Conservation (phyloP, 2,329 filamentous ascomycete genomes). For the Fusarium foetens region DNA sequence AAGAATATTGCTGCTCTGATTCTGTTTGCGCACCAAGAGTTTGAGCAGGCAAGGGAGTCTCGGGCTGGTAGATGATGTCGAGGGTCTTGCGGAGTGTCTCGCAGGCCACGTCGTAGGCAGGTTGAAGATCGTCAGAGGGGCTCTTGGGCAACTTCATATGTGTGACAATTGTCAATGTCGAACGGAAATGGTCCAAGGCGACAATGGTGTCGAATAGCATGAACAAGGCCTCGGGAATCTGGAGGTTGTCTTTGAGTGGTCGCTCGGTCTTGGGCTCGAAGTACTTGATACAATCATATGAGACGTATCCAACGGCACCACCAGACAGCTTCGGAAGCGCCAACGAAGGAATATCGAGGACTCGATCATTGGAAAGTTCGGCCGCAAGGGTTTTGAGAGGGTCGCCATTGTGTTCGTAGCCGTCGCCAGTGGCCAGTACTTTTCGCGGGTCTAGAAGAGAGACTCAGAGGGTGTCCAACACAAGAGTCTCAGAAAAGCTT, state of each 20-base stretch:
- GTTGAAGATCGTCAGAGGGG: slow-evolving; percentile 60
- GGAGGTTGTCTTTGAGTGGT: slow-evolving; percentile 85
- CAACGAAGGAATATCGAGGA: slow-evolving; percentile 84
- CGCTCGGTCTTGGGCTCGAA: slow-evolving; percentile 97
- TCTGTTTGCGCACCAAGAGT: slow-evolving; percentile 66
- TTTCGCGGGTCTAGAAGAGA: slow-evolving; percentile 69
- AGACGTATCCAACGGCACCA: slow-evolving; percentile 94
- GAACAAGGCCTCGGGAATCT: slow-evolving; percentile 93
- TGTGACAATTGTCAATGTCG: slow-evolving; percentile 91
- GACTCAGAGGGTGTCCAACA: slow-evolving; percentile 18
- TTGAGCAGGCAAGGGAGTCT: slow-evolving; percentile 82
- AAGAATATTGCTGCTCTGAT: slow-evolving; percentile 81
- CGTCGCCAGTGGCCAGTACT: slow-evolving; percentile 86
- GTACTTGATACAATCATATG: slow-evolving; percentile 96
- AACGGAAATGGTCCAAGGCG: slow-evolving; percentile 94
- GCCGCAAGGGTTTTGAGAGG: slow-evolving; percentile 84
- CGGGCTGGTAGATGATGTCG: slow-evolving; percentile 75
- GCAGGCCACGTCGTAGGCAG: slow-evolving; percentile 65
- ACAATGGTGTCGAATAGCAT: slow-evolving; percentile 97
- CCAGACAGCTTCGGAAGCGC: slow-evolving; percentile 87
- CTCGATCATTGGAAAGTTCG: slow-evolving; percentile 81
- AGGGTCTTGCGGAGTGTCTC: slow-evolving; percentile 69
- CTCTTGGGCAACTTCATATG: slow-evolving; percentile 78
- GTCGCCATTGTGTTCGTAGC: slow-evolving; percentile 85
- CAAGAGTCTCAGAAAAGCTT: slow-evolving; percentile 7